phyloP scores from a whole-genome alignment of 2,329 filamentous ascomycete genomes.

The Scedosporium apiospermum region DNA sequence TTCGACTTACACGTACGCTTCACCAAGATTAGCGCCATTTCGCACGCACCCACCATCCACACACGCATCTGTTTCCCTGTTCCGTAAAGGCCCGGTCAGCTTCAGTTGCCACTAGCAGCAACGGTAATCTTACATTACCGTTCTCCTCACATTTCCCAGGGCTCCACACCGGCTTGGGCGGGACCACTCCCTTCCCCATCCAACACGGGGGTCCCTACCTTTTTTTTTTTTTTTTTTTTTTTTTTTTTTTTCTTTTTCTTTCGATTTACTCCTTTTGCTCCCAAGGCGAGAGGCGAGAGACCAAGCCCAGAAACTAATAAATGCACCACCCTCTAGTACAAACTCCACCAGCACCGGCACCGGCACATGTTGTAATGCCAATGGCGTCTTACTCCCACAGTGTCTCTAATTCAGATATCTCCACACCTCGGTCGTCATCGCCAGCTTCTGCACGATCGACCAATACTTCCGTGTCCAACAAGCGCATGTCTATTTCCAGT shows the following conservation, averaged over 20 bases:
- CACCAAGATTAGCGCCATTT: not conserved
- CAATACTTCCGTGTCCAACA: conserved; percentile 41
- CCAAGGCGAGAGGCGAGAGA: not conserved
- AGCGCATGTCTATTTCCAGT: conserved; percentile 40
- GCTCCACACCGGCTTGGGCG: not conserved
- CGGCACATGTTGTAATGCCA: conserved; percentile 1
- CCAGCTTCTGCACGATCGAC: conserved; percentile 38
- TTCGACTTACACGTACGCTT: not conserved
- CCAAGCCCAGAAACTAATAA: not conserved
- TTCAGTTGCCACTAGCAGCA: not conserved
- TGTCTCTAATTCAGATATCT: conserved; percentile 39
- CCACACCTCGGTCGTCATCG: conserved; percentile 44
- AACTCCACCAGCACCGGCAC: not conserved
- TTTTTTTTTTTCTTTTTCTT: not conserved
- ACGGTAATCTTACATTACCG: conserved; percentile 6
- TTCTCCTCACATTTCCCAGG: not conserved
- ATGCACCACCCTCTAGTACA: not conserved
- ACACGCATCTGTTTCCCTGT: conserved; percentile 2
- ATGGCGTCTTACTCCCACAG: conserved; percentile 23
- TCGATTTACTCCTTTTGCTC: not conserved
- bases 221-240: conserved; percentile 1
- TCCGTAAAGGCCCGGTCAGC: conserved; percentile 2
- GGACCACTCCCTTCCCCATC: not conserved
- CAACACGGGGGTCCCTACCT: not conserved
- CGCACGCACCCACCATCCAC: not conserved